phyloP scores from a whole-genome alignment of 2,329 filamentous ascomycete species.

The Colletotrichum destructivum region DNA sequence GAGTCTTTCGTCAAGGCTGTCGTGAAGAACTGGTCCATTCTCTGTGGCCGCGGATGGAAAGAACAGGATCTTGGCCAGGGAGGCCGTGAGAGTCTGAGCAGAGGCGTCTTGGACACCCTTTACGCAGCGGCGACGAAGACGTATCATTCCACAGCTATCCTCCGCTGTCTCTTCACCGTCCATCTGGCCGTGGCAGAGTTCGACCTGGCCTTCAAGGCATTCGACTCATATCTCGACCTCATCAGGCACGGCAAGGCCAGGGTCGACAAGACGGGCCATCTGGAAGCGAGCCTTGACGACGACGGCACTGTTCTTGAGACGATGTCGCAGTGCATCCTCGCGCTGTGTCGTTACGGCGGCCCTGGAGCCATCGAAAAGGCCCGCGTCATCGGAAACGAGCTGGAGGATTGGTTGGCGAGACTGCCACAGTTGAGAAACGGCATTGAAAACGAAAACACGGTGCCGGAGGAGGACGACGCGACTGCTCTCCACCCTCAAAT shows the following conservation, averaged over 20 bases:
- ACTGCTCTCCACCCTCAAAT: conserved; percentile 61
- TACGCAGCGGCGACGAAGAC: conserved; percentile 94
- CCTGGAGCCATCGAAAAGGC: conserved; percentile 84
- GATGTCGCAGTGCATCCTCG: conserved; percentile 82
- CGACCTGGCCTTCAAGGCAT: conserved; percentile 89
- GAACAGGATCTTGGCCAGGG: conserved; percentile 86
- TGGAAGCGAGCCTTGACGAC: conserved; percentile 81
- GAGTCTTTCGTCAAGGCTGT: conserved; percentile 86
- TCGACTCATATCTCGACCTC: conserved; percentile 93
- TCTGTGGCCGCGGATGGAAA: conserved; percentile 85
- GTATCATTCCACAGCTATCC: conserved; percentile 92
- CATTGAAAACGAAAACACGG: conserved; percentile 49
- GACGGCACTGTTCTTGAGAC: conserved; percentile 84
- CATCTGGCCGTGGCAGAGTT: conserved; percentile 93
- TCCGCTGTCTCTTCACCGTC: conserved; percentile 88
- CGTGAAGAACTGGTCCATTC: conserved; percentile 86
- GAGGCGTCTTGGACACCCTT: conserved; percentile 86
- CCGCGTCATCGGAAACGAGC: conserved; percentile 75
- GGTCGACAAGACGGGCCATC: conserved; percentile 82
- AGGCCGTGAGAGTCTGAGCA: conserved; percentile 81
- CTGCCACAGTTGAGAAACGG: conserved; percentile 55
- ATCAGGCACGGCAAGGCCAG: conserved; percentile 88
- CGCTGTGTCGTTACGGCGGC: conserved; percentile 87
- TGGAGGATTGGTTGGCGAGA: conserved; percentile 83
- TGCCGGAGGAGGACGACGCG: conserved; percentile 52